Conservation (phyloP, 2,329 filamentous ascomycete species). For the Sporothrix euskadiensis region DNA sequence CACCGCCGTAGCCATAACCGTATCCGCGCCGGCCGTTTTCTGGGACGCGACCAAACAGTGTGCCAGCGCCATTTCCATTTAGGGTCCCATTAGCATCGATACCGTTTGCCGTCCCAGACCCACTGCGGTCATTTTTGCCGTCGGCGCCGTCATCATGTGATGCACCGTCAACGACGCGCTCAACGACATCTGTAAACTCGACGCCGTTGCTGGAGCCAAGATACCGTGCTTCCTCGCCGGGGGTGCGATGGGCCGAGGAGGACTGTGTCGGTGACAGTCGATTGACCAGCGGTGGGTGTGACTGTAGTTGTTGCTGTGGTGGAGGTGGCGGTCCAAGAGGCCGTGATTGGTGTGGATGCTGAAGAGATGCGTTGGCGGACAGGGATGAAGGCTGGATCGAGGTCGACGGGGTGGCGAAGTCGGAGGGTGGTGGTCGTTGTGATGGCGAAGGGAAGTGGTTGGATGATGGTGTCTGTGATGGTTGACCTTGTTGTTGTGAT, state of each 20-base stretch:
- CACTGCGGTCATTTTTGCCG: neutral
- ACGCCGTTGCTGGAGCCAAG: conserved; percentile 23
- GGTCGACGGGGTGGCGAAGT: neutral
- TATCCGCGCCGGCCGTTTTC: neutral
- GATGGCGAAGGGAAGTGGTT: neutral
- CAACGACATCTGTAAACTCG: conserved; percentile 23
- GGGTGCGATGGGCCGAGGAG: conserved; percentile 1
- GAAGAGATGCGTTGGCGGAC: neutral
- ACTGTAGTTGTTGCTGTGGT: neutral
- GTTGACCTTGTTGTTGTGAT: neutral
- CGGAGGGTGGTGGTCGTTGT: neutral
- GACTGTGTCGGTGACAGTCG: neutral
- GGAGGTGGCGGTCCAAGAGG: neutral
- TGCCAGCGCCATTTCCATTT: neutral
- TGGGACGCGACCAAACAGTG: neutral
- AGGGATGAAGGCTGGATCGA: neutral
- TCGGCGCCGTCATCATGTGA: neutral
- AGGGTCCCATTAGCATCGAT: neutral
- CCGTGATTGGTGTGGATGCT: neutral
- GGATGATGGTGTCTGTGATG: neutral
- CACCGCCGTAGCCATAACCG: neutral
- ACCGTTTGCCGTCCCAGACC: neutral
- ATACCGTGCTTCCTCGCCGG: conserved; percentile 17
- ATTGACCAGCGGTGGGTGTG: neutral
- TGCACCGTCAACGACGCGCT: conserved; percentile 12